Conservation (phyloP, 2,329 filamentous ascomycete species). For the Dryadomyces quercivorus region DNA sequence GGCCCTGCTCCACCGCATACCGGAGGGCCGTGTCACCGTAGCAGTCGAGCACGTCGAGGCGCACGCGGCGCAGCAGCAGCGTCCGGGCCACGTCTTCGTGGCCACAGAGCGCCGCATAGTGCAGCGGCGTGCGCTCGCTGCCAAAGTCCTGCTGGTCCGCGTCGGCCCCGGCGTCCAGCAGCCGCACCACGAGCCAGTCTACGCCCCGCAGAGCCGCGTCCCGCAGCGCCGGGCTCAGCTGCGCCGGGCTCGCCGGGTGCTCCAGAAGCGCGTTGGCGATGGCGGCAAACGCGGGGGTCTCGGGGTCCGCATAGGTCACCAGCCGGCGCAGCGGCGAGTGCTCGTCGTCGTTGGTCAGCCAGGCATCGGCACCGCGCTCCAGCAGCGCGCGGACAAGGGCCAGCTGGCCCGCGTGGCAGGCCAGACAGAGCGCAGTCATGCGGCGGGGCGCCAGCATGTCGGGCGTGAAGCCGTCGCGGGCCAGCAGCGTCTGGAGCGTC, state of each 20-base stretch:
- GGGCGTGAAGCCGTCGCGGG: not conserved
- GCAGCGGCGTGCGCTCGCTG: not conserved
- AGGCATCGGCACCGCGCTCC: not conserved
- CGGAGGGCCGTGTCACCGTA: not conserved
- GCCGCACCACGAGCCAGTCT: not conserved
- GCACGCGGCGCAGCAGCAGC: not conserved
- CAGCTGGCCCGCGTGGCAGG: not conserved
- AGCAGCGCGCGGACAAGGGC: not conserved
- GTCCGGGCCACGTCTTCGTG: not conserved
- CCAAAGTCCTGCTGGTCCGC: not conserved
- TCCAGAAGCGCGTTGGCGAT: not conserved
- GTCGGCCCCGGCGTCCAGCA: not conserved
- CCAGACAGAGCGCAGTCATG: not conserved
- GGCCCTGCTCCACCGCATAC: not conserved
- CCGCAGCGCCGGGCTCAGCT: not conserved
- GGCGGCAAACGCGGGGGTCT: not conserved
- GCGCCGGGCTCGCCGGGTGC: not conserved
- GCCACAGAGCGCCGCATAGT: not conserved
- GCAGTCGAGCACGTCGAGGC: not conserved
- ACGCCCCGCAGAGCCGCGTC: not conserved
- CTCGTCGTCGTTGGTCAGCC: not conserved
- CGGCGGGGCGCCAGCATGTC: not conserved
- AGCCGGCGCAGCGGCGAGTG: not conserved
- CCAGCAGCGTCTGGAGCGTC: not conserved
- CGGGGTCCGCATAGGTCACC: not conserved